phyloP scores from a whole-genome alignment of 768 basidiomycete genomes.

The Lactarius pseudohatsudake region DNA sequence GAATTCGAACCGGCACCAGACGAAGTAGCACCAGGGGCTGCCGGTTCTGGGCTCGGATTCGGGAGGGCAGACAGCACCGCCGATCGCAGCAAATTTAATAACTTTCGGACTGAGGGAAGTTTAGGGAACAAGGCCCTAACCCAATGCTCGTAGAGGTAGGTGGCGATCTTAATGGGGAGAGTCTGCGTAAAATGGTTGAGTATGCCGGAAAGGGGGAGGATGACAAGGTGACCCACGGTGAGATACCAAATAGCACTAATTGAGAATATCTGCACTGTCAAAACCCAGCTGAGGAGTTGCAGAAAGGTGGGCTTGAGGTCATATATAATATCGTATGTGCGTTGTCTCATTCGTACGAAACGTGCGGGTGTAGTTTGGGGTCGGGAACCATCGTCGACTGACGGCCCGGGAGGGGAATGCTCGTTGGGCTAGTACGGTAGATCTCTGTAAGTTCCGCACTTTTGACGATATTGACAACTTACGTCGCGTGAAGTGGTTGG shows the following conservation, averaged over 20 bases:
- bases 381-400: background rate
- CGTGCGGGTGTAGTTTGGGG: background rate
- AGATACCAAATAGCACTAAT: background rate
- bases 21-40: background rate
- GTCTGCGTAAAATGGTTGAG: background rate
- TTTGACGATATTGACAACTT: background rate
- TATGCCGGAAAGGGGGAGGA: background rate
- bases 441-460: background rate
- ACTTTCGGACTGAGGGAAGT: conserved; percentile 13
- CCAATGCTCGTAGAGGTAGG: conserved; percentile 14
- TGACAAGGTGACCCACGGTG: background rate
- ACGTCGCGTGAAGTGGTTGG: background rate
- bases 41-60: too few species aligned
- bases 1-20: background rate
- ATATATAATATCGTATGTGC: background rate
- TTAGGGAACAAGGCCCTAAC: conserved; percentile 15
- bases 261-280: background rate
- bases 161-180: conserved; percentile 2
- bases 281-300: conserved; percentile 11
- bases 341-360: background rate
- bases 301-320: conserved; percentile 3
- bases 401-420: background rate
- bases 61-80: background rate
- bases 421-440: background rate
- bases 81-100: background rate